Percentiles rank a stretch among this genome's conserved stretches.
phyloP scores from a whole-genome alignment of 2,329 filamentous ascomycete species.

The Grosmannia serpens region DNA sequence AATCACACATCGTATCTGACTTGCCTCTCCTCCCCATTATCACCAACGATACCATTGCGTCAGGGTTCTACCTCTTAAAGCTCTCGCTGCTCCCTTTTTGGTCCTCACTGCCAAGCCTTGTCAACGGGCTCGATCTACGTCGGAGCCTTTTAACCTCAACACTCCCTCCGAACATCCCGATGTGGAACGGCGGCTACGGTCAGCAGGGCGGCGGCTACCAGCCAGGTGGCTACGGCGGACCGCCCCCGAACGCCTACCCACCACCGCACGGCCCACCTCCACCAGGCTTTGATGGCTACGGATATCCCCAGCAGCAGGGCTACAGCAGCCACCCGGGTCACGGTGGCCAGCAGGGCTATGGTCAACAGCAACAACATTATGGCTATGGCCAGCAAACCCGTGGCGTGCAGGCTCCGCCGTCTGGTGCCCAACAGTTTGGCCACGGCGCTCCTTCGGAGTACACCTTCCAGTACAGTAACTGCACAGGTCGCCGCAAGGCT shows the following conservation, averaged over 20 bases:
- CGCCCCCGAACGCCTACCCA: constrained; percentile 1
- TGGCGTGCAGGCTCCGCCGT: constrained; percentile 32
- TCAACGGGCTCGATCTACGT: neutral
- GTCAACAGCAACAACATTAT: constrained; percentile 2
- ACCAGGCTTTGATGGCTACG: constrained; percentile 11
- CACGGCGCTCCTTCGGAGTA: constrained; percentile 58
- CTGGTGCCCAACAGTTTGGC: constrained; percentile 46
- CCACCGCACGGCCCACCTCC: constrained; percentile 8
- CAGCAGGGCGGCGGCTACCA: neutral
- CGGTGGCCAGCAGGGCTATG: constrained; percentile 1
- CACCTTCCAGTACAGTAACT: constrained; percentile 66
- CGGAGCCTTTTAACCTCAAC: neutral
- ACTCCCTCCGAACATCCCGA: neutral
- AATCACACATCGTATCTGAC: neutral
- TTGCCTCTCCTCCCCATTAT: neutral
- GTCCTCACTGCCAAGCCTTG: neutral
- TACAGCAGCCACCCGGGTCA: constrained; percentile 1
- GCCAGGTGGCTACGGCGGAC: constrained; percentile 5
- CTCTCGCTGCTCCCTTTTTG: neutral
- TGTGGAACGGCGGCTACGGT: constrained; percentile 7
- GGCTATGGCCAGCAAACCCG: constrained; percentile 1
- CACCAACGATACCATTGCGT: neutral
- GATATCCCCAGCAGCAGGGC: constrained; percentile 3
- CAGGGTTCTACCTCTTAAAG: neutral
- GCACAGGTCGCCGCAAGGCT: constrained; percentile 61